Percentiles rank a stretch among this genome's conserved stretches.
Evolutionary conservation across 768 basidiomycete genomes (phyloP).

Genomic region (Cystobasidium onofrii): DNA sequence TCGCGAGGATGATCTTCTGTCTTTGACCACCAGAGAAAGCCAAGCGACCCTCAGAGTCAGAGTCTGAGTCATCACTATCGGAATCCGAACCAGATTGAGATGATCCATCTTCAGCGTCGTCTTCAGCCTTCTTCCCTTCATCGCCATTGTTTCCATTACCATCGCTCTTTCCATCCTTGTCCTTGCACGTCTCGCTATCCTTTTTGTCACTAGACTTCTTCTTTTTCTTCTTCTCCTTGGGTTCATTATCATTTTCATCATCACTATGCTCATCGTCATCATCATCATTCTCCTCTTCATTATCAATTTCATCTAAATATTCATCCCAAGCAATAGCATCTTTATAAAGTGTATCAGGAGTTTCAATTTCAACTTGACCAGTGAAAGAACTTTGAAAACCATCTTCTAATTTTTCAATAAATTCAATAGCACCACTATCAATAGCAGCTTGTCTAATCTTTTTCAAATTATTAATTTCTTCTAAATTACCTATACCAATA

Average conservation of each 20-base stretch:
- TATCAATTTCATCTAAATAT: slow-evolving; percentile 3
- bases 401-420: slow-evolving; percentile 27
- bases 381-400: slow-evolving; percentile 26
- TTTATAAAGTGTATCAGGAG: slow-evolving; percentile 9
- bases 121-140: neutral
- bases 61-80: neutral
- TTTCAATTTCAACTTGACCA: neutral
- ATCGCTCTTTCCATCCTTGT: neutral
- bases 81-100: neutral
- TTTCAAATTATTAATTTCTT: neutral
- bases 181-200: neutral
- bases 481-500: slow-evolving; percentile 22
- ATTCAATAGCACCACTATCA: slow-evolving; percentile 18
- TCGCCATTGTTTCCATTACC: neutral
- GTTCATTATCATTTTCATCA: neutral
- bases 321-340: slow-evolving; percentile 16
- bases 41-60: neutral
- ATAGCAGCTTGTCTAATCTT: slow-evolving; percentile 10
- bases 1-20: neutral
- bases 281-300: slow-evolving; percentile 1
- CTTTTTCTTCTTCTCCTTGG: slow-evolving; percentile 9
- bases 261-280: neutral
- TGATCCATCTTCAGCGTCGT: slow-evolving; percentile 3
- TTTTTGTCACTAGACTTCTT: neutral
- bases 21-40: slow-evolving; percentile 31